These are phyloP conservation scores for Angophora floribunda DNA, from an alignment of 345 rosid genomes.

Conservation along the genomic window DNA sequence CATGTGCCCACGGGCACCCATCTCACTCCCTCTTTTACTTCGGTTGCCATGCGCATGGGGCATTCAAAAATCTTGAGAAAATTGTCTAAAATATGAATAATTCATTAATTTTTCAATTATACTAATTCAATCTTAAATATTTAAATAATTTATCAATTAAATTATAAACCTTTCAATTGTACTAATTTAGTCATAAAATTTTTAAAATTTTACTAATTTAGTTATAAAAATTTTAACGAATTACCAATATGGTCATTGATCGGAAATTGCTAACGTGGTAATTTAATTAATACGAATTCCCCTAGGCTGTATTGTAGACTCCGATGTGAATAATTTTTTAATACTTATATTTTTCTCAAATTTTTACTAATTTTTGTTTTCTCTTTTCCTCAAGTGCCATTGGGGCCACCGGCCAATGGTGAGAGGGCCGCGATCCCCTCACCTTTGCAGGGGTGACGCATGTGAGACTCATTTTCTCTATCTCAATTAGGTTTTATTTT, in stretches of 20 bases:
- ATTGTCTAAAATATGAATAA: too few relatives aligned
- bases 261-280: fast-evolving
- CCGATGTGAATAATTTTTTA: fast-evolving
- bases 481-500: too few relatives aligned
- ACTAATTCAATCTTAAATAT: too few relatives aligned
- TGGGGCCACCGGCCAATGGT: fast-evolving
- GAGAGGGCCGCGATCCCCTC: neutral
- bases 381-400: too few relatives aligned
- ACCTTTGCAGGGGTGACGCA: too few relatives aligned
- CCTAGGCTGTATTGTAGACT: neutral
- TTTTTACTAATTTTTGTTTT: too few relatives aligned
- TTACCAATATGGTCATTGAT: fast-evolving
- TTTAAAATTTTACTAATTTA: neutral
- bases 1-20: neutral
- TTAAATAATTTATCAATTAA: too few relatives aligned
- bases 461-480: too few relatives aligned
- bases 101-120: too few relatives aligned
- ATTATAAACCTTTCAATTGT: too few relatives aligned
- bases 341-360: too few relatives aligned
- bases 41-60: neutral
- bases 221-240: neutral
- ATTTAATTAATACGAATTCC: fast-evolving
- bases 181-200: neutral
- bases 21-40: neutral
- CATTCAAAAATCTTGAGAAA: too few relatives aligned